Percentiles rank a stretch among this genome's conserved stretches.
phyloP scores from a whole-genome alignment of 345 rosid species.

The Cardamine occulta region DNA sequence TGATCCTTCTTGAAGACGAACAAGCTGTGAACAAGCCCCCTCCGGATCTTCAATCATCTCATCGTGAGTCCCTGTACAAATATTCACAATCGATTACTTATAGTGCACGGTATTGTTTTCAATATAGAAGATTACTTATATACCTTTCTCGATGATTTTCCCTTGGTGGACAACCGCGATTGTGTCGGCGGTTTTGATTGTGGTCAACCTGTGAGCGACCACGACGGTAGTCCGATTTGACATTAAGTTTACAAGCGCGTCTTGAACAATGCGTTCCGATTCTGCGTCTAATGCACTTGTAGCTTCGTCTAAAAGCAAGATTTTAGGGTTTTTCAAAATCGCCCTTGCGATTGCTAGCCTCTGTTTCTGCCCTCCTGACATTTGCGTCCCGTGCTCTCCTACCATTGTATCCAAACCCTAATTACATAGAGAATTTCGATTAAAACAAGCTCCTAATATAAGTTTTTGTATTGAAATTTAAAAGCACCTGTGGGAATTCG shows the following conservation, averaged over 20 bases:
- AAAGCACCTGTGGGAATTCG: slow-evolving; percentile 36
- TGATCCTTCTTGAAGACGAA: slow-evolving; percentile 74
- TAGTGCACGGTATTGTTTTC: not conserved
- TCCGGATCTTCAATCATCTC: slow-evolving; percentile 65
- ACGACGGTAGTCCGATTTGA: slow-evolving; percentile 71
- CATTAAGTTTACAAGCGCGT: slow-evolving; percentile 71
- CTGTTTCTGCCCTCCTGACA: slow-evolving; percentile 90
- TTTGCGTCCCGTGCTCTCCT: slow-evolving; percentile 85
- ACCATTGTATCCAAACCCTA: slow-evolving; percentile 90
- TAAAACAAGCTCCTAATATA: not conserved
- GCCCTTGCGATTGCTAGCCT: slow-evolving; percentile 88
- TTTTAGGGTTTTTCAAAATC: slow-evolving; percentile 78
- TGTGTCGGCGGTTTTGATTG: slow-evolving; percentile 70
- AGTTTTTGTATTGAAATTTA: not conserved
- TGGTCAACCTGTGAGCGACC: slow-evolving; percentile 87
- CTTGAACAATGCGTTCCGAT: slow-evolving; percentile 82
- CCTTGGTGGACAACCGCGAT: slow-evolving; percentile 82
- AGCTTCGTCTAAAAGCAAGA: slow-evolving; percentile 89
- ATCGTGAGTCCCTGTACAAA: slow-evolving; percentile 57
- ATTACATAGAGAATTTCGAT: not conserved
- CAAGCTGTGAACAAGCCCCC: slow-evolving; percentile 75
- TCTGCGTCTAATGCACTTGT: slow-evolving; percentile 89
- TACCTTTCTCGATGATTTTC: slow-evolving; percentile 83
- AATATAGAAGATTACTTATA: not conserved
- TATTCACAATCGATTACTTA: not conserved